Evolutionary conservation across 805 yeast species (phyloP).

Genomic region (Pachysolen tannophilus): DNA sequence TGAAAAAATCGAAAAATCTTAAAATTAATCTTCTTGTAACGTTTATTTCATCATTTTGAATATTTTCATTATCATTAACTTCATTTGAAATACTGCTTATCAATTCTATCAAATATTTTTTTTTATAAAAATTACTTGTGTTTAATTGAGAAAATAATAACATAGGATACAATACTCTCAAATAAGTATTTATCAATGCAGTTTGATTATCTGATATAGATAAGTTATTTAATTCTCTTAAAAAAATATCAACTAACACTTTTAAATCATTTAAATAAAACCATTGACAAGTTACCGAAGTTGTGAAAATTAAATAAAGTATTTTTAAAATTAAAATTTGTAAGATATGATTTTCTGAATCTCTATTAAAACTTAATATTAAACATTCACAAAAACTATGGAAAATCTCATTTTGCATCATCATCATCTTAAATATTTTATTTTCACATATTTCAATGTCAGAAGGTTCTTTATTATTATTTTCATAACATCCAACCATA

Average conservation of each 20-base stretch:
- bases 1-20: constrained; percentile 5
- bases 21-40: constrained; percentile 5
- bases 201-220: constrained; percentile 45
- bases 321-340: constrained; percentile 76
- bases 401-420: constrained; percentile 32
- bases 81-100: constrained; percentile 37
- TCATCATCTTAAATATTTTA: constrained; percentile 49
- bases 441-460: constrained; percentile 22
- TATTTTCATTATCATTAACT: constrained; percentile 4
- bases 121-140: constrained; percentile 50
- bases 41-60: constrained; percentile 2
- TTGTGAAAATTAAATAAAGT: constrained; percentile 65
- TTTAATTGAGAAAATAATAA: constrained; percentile 56
- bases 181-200: constrained; percentile 55
- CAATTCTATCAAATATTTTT: constrained; percentile 40
- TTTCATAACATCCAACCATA: constrained; percentile 48
- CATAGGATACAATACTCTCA: constrained; percentile 69
- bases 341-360: constrained; percentile 50
- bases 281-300: constrained; percentile 52
- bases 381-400: constrained; percentile 59
- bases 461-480: constrained; percentile 2
- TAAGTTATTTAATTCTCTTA: constrained; percentile 70
- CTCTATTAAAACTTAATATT: constrained; percentile 72
- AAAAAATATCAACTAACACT: constrained; percentile 74
- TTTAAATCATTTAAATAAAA: constrained; percentile 79